Evolutionary conservation across 176 grass and related monocot genomes (phyloP).

Genomic region (Juncus inflexus): DNA sequence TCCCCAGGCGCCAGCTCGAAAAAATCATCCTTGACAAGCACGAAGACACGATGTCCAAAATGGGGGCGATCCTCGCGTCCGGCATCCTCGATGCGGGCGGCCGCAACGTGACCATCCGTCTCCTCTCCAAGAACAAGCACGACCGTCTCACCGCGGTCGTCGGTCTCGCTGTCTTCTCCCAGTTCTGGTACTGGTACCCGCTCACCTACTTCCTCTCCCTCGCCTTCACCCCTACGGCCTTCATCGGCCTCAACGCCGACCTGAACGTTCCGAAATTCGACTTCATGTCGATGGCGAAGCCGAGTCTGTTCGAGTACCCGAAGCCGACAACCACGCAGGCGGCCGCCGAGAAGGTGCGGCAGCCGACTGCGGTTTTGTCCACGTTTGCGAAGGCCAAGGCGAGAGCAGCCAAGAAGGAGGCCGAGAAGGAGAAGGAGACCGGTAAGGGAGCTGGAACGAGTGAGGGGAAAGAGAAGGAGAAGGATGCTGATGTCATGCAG

Average conservation of each 20-base stretch:
- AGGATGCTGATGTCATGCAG: constrained; percentile 85
- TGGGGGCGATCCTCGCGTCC: constrained; percentile 97
- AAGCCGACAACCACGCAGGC: constrained; percentile 71
- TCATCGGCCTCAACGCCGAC: constrained; percentile 91
- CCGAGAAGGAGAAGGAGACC: constrained; percentile 72
- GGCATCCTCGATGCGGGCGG: constrained; percentile 98
- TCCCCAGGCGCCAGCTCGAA: constrained; percentile 71
- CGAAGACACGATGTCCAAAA: constrained; percentile 99
- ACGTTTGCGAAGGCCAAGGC: constrained; percentile 94
- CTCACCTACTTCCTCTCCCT: constrained; percentile 92
- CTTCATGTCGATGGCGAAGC: constrained; percentile 85
- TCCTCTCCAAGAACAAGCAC: constrained; percentile 88
- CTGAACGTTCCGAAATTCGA: constrained; percentile 97
- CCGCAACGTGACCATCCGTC: constrained; percentile 92
- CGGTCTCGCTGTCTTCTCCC: constrained; percentile 90
- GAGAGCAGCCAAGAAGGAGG: constrained; percentile 79
- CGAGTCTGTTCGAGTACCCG: constrained; percentile 86
- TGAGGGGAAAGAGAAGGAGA: constrained; percentile 47
- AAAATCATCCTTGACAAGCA: constrained; percentile 99
- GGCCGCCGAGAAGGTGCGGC: constrained; percentile 60
- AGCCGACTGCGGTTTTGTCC: constrained; percentile 88
- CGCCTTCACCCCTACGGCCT: constrained; percentile 83
- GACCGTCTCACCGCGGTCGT: constrained; percentile 92
- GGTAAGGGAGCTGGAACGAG: constrained; percentile 38
- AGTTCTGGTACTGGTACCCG: constrained; percentile 99